Evolutionary conservation across 805 yeast species (phyloP).

Genomic region (Huiozyma sinensis): DNA sequence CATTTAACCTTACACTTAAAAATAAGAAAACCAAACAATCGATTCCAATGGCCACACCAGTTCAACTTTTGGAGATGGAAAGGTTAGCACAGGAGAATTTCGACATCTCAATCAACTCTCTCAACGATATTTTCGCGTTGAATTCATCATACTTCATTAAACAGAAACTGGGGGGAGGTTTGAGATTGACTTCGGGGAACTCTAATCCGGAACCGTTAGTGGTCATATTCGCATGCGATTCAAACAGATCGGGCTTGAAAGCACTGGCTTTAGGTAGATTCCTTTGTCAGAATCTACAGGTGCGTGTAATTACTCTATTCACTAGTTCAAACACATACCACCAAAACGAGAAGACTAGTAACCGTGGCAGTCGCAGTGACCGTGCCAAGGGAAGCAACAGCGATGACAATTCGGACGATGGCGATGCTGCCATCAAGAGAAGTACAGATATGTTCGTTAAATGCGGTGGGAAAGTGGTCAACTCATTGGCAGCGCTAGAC

Average conservation of each 20-base stretch:
- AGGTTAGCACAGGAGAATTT: conserved; percentile 44
- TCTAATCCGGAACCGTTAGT: conserved; percentile 76
- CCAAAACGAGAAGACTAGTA: conserved; percentile 6
- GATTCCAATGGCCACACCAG: conserved; percentile 59
- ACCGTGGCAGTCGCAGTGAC: background rate
- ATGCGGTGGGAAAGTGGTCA: conserved; percentile 60
- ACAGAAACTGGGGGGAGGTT: conserved; percentile 56
- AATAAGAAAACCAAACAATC: conserved; percentile 15
- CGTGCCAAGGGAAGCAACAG: background rate
- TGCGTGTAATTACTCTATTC: conserved; percentile 49
- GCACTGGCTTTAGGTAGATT: conserved; percentile 75
- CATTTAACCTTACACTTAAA: conserved; percentile 8
- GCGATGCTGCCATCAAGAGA: conserved; percentile 25
- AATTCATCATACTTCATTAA: conserved; percentile 52
- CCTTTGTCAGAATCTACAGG: conserved; percentile 47
- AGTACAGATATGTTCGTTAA: conserved; percentile 48
- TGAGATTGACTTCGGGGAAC: conserved; percentile 52
- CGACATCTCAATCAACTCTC: conserved; percentile 34
- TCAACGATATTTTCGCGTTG: conserved; percentile 59
- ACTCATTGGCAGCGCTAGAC: conserved; percentile 29
- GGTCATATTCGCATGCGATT: conserved; percentile 57
- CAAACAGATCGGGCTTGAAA: conserved; percentile 57
- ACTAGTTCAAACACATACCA: conserved; percentile 21
- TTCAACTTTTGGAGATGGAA: conserved; percentile 71
- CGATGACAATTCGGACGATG: conserved; percentile 3